These are phyloP conservation scores for Daedalea quercina DNA, from an alignment of 768 basidiomycete genomes.

Conservation along the genomic window DNA sequence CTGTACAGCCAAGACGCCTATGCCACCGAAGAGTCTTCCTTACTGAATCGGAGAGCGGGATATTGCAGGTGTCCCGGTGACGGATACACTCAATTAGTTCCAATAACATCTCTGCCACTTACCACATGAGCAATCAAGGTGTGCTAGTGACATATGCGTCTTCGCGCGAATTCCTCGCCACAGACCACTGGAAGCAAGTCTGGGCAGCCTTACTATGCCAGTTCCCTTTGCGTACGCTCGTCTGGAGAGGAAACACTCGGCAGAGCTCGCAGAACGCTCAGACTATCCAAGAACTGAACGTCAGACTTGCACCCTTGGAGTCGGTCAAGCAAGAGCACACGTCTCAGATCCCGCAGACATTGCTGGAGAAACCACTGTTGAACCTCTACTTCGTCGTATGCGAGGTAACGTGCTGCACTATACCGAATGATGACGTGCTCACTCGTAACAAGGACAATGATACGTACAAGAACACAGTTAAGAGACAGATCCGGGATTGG, in stretches of 20 bases:
- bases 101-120: background rate
- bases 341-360: slow-evolving; percentile 67
- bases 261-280: slow-evolving; percentile 39
- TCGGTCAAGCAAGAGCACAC: slow-evolving; percentile 64
- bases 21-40: no score
- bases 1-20: no score
- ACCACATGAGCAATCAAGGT: background rate
- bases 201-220: slow-evolving; percentile 58
- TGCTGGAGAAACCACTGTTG: slow-evolving; percentile 82
- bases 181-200: slow-evolving; percentile 70
- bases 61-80: no score
- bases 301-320: slow-evolving; percentile 65
- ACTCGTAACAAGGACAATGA: slow-evolving; percentile 47
- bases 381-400: slow-evolving; percentile 84
- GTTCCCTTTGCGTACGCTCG: slow-evolving; percentile 81
- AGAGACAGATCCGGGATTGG: slow-evolving; percentile 93
- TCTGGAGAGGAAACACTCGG: slow-evolving; percentile 80
- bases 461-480: slow-evolving; percentile 67
- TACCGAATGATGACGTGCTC: slow-evolving; percentile 2
- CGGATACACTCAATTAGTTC: no score
- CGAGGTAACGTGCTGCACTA: slow-evolving; percentile 50
- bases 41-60: no score
- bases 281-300: slow-evolving; percentile 85
- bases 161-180: slow-evolving; percentile 54
- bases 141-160: slow-evolving; percentile 46